Evolutionary conservation across 2,329 filamentous ascomycete species (phyloP).

Genomic region (Fusarium cyanostomum): DNA sequence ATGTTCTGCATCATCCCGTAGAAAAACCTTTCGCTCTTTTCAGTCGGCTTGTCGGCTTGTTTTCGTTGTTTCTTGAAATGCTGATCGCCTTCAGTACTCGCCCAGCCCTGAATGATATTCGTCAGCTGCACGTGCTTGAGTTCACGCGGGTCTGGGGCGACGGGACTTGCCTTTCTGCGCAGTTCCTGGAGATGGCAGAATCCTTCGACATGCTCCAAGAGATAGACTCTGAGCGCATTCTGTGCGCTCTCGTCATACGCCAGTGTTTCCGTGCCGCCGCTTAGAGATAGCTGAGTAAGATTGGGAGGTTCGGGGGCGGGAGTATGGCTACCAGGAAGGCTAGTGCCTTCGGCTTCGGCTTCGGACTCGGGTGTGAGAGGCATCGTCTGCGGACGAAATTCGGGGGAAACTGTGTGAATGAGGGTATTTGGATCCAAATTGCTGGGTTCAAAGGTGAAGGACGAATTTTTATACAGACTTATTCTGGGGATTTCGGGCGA

Average conservation of each 20-base stretch:
- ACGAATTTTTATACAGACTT: too few relatives aligned
- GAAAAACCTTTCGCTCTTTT: slow-evolving; percentile 43
- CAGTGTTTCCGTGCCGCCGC: too few relatives aligned
- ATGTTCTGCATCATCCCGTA: slow-evolving; percentile 56
- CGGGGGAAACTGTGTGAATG: too few relatives aligned
- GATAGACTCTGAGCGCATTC: neutral
- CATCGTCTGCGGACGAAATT: neutral
- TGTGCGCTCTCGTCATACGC: neutral
- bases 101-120: slow-evolving; percentile 52
- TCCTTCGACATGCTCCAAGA: slow-evolving; percentile 1
- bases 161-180: slow-evolving; percentile 10
- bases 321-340: too few relatives aligned
- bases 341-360: too few relatives aligned
- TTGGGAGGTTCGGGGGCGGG: neutral
- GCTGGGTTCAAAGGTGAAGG: too few relatives aligned
- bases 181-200: slow-evolving; percentile 14
- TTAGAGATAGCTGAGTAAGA: too few relatives aligned
- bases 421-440: too few relatives aligned
- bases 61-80: slow-evolving; percentile 54
- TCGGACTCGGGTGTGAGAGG: neutral
- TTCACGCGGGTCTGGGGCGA: fast-evolving
- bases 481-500: too few relatives aligned
- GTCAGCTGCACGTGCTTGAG: neutral
- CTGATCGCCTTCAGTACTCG: slow-evolving; percentile 53
- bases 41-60: slow-evolving; percentile 45